Evolutionary conservation across 2,329 filamentous ascomycete genomes (phyloP).

Genomic region (Hypoxylon sp.): DNA sequence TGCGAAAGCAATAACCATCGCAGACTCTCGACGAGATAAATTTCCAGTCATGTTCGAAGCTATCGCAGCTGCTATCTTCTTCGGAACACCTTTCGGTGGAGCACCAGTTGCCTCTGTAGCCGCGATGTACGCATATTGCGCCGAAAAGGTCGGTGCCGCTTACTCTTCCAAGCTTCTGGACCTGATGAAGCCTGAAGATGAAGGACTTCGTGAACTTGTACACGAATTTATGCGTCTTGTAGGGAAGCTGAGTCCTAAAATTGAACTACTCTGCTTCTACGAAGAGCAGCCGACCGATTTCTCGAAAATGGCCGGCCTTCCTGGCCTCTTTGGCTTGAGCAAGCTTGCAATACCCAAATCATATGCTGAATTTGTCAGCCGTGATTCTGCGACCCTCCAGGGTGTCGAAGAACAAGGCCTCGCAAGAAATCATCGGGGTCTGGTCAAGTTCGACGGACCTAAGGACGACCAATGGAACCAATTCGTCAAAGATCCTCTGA

Average conservation of each 20-base stretch:
- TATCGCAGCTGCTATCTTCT: slow-evolving; percentile 57
- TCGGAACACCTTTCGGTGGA: slow-evolving; percentile 59
- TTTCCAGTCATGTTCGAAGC: slow-evolving; percentile 58
- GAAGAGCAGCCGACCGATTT: slow-evolving; percentile 58
- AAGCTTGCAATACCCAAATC: slow-evolving; percentile 53
- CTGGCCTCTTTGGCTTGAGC: slow-evolving; percentile 47
- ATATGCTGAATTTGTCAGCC: slow-evolving; percentile 56
- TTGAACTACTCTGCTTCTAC: slow-evolving; percentile 57
- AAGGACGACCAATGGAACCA: slow-evolving; percentile 56
- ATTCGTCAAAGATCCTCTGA: slow-evolving; percentile 55
- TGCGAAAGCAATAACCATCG: slow-evolving; percentile 56
- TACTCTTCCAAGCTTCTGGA: slow-evolving; percentile 56
- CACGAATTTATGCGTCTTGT: slow-evolving; percentile 57
- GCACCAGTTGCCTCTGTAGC: slow-evolving; percentile 55
- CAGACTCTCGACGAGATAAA: slow-evolving; percentile 54
- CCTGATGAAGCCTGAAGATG: slow-evolving; percentile 57
- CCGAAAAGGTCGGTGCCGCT: slow-evolving; percentile 53
- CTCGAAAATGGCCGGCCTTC: slow-evolving; percentile 54
- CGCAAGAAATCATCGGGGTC: slow-evolving; percentile 56
- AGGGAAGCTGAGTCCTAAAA: slow-evolving; percentile 54
- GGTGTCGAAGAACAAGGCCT: slow-evolving; percentile 55
- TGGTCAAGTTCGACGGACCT: slow-evolving; percentile 59
- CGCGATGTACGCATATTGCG: slow-evolving; percentile 55
- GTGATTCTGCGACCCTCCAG: slow-evolving; percentile 57
- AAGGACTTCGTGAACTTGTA: slow-evolving; percentile 55